Base-by-base conservation (phyloP, 108 stramenopile genomes). In the Nitzschia putrida region DNA sequence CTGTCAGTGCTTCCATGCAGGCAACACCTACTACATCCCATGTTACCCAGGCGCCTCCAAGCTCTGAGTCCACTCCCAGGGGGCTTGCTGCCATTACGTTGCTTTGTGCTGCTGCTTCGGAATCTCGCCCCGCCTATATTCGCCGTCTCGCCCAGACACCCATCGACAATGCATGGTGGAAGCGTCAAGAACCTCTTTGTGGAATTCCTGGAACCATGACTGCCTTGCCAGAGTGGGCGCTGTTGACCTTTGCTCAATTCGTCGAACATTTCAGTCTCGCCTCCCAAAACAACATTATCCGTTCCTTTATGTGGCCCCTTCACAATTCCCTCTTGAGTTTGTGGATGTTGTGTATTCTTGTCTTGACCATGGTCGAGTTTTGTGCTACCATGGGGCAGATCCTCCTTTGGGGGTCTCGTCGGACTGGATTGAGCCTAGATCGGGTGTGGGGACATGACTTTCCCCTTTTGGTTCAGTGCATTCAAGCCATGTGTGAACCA, bases 61-160 rank as follows among this genome's bases (percentile, higher is more conserved):
- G 49, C 0, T 39, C 45, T 20, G 61, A 26, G 47, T 51, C 38
- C 10, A 83, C 78, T 14, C 89, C 89, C 4, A 64, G 88, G 9
- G 93, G 93, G 14, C 57, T 94, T 2, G 93, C 89, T 16, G 89
- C 93, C 51, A 85, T 91, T 59, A 88, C 93, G 0, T 65, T 94
- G 9, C 53, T 94, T 18, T 89, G 89, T 61, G 88, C 90, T 8
- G 93, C 93, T 8, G 90, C 89, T 7, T 80, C 87, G 25, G 93
- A 94, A 77, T 85, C 88, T 7, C 83, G 90, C 24, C 58, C 73
- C 9, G 86, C 88, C 14, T 94, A 94, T 66, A 73, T 94, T 58
- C 74, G 85, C 24, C 75, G 93, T 1, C 54, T 94, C 58, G 70
- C 74, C 9, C 67, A 77, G 53, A 80, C 79, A 13, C 77, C 75